Conservation (phyloP, 225 moss, liverwort and hornwort species). For the Asterella californica region DNA sequence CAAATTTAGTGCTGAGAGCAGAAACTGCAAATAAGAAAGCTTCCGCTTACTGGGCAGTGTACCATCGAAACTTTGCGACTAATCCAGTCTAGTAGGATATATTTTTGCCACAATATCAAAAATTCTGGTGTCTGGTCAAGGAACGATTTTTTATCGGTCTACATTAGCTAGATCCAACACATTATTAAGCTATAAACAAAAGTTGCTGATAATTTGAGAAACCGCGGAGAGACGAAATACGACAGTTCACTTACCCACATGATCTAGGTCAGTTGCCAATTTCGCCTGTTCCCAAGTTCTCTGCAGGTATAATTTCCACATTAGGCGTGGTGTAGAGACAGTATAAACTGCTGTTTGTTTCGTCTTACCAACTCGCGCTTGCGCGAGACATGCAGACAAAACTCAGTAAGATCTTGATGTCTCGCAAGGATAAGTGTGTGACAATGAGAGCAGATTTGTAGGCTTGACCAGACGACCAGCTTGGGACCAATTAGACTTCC, state of each 20-base stretch:
- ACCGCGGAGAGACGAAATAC: background rate
- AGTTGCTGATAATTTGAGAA: background rate
- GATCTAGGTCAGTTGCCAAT: slow-evolving; percentile 63
- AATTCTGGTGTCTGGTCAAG: no score
- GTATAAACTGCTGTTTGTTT: background rate
- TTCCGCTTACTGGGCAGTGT: background rate
- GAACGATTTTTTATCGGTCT: no score
- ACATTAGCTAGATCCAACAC: no score
- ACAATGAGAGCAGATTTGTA: background rate
- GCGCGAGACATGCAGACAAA: background rate
- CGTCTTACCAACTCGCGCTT: background rate
- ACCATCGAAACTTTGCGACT: no score
- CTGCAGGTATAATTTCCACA: slow-evolving; percentile 34
- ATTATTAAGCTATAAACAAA: no score
- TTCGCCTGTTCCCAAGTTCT: slow-evolving; percentile 99
- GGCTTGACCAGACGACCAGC: background rate
- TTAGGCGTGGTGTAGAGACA: background rate
- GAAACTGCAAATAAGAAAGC: background rate
- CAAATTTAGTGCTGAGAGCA: background rate
- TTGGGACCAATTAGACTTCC: background rate
- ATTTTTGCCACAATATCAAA: no score
- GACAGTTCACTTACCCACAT: slow-evolving; percentile 62
- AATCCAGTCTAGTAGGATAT: no score
- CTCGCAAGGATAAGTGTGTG: background rate
- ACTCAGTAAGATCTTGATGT: background rate